Base-by-base conservation (phyloP, 2,329 filamentous ascomycete species). In the Westerdykella ornata region DNA sequence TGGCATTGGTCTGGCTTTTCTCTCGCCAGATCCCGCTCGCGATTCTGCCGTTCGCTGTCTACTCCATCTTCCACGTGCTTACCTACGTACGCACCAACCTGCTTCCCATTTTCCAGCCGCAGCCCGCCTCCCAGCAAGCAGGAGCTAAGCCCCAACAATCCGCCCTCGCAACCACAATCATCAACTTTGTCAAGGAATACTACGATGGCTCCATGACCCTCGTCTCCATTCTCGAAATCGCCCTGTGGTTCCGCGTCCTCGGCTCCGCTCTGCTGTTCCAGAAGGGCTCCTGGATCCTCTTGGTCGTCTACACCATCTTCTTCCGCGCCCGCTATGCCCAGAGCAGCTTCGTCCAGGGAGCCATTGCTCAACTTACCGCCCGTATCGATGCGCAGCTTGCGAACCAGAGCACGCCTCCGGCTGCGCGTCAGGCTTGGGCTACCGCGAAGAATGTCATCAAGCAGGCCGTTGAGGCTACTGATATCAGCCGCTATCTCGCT, bases 41-140 rank as follows among this genome's bases (percentile, higher is more conserved):
- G 42, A 79, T 98, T 59, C 80, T 96, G 42, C 92, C 92, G 19
- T 98, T 95, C 73, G 83, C 82, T 56, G 87, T 98, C 69, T 98
- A 97, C 79, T 97, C 90, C 44, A 71, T 97, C 69, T 98, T 98
- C 82, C 92, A 98, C 72, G 88, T 97, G 55, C 87, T 89, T 47
- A 97, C 92, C 52, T 98, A 98, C 72, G 86, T 85, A 52, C 88
- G 92, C 67, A 85, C 85, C 66, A 94, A 94, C 73, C 72, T 98
- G 52, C 85, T 98, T 57, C 92, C 92, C 46, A 88, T 86, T 49
- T 64, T 98, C 57, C 76, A 84, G 59, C 86, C 88, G 13, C 76
- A 81, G 45, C 73, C 76, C 51, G 61, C 63, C 72, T 28, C 49
- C 28, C 68, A 77, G 28, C 63, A 78, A 12, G 68, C 77, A 30